Evolutionary conservation across 148 eudicot genomes (phyloP).

Genomic region (Hydrangea macrophylla): DNA sequence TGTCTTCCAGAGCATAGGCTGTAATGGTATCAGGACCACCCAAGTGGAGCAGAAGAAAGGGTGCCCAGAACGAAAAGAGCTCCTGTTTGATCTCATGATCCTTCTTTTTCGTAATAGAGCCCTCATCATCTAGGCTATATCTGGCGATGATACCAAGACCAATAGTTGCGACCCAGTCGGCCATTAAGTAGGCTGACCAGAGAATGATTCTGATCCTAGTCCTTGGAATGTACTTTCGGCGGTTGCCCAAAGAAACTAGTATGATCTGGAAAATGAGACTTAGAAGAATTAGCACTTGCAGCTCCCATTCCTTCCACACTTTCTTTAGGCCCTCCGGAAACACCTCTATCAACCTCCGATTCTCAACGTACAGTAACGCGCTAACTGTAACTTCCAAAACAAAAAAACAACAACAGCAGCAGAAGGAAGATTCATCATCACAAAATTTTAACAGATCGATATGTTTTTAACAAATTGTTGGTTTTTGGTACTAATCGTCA

Average conservation of each 20-base stretch:
- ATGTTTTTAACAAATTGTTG: no score
- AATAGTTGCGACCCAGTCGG: conserved; percentile 31
- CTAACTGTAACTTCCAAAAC: not conserved
- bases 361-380: not conserved
- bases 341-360: not conserved
- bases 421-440: no score
- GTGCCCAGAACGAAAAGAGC: conserved; percentile 37
- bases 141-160: conserved; percentile 31
- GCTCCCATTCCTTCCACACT: conserved; percentile 36
- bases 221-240: conserved; percentile 20
- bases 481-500: no score
- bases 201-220: conserved; percentile 22
- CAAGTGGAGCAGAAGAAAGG: conserved; percentile 27
- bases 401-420: no score
- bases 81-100: conserved; percentile 9
- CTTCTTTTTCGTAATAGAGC: no score
- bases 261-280: conserved; percentile 35
- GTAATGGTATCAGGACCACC: conserved; percentile 40
- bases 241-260: conserved; percentile 27
- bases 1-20: conserved; percentile 35
- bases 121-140: not conserved
- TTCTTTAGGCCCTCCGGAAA: not conserved
- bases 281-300: conserved; percentile 24
- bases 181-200: conserved; percentile 35
- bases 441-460: no score